Base-by-base conservation (phyloP, 768 basidiomycete species). In the Suillus decipiens region DNA sequence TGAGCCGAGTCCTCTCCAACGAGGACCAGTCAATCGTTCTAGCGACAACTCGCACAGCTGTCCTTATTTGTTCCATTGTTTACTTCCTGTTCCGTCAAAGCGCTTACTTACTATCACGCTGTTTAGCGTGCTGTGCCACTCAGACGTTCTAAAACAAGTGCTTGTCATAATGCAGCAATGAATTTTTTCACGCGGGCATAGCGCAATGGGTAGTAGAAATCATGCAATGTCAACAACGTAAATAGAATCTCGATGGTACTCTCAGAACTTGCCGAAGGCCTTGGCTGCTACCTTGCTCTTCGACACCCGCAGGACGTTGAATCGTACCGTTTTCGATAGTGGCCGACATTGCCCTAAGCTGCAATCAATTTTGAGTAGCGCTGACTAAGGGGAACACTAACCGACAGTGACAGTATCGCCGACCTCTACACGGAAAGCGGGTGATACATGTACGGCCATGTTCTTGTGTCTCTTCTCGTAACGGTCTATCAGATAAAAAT, bases 391-490 rank as follows among this genome's bases (percentile, higher is more conserved):
- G 69, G 68, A 57, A 45, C 7, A 88, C 91, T 69, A 71, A 92
- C 95, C 95, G 68, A 99, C 96, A 64, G 96, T 99, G 69, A 99
- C 97, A 62, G 83, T 80, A 76, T 99, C 97, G 34, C 97, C 97
- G 59, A 88, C 61, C 76, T 99, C 96, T 64, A 95, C 95, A 82
- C 97, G 97, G 93, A 99, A 99, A 60, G 96, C 96, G 43, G 97
- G 97, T 31, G 96, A 99, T 75, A 93, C 88, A 77, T 99, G 97
- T 54, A 87, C 97, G 50, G 96, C 94, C 75, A 99, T 78, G 84
- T 99, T 99, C 84, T 96, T 97, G 85, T 99, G 97, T 73, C 96
- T 83, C 81, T 96, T 96, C 80, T 96, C 96, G 79, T 98, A 99
- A 83, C 96, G 94, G 84, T 95, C 93, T 95, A 50, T 39, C n/a